These are phyloP conservation scores for Hirschfeldia incana DNA, from an alignment of 345 rosid genomes.

Conservation along the genomic window DNA sequence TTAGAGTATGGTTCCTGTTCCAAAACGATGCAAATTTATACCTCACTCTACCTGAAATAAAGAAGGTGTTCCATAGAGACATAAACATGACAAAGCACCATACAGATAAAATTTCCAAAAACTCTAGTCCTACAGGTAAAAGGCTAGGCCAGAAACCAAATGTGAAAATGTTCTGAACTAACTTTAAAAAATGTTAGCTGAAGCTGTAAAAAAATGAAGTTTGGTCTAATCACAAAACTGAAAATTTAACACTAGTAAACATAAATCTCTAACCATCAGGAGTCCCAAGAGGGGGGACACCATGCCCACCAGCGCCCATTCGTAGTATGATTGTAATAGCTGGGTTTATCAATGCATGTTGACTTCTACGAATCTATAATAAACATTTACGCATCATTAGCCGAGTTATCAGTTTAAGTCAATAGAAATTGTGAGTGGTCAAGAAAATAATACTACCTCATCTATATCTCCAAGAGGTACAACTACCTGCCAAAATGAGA, in stretches of 20 bases:
- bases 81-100: constrained; percentile 36
- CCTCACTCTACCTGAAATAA: constrained; percentile 93
- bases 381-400: background rate
- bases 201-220: constrained; percentile 9
- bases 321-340: constrained; percentile 89
- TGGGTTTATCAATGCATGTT: constrained; percentile 97
- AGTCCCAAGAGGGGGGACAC: constrained; percentile 99
- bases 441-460: constrained; percentile 57
- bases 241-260: constrained; percentile 7
- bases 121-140: constrained; percentile 14
- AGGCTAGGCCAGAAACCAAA: constrained; percentile 14
- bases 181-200: background rate
- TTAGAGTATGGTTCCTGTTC: constrained; percentile 93
- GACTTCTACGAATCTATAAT: constrained; percentile 85
- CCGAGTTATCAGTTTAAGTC: background rate
- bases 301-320: constrained; percentile 99
- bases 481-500: constrained; percentile 55
- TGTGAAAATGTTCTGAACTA: background rate
- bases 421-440: background rate
- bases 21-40: constrained; percentile 99
- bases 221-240: background rate
- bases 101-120: constrained; percentile 10
- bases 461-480: constrained; percentile 95
- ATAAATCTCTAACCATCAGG: constrained; percentile 75
- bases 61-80: constrained; percentile 31